phyloP scores from a whole-genome alignment of 371 early-diverging fungal species.

The Mortierella sp. region DNA sequence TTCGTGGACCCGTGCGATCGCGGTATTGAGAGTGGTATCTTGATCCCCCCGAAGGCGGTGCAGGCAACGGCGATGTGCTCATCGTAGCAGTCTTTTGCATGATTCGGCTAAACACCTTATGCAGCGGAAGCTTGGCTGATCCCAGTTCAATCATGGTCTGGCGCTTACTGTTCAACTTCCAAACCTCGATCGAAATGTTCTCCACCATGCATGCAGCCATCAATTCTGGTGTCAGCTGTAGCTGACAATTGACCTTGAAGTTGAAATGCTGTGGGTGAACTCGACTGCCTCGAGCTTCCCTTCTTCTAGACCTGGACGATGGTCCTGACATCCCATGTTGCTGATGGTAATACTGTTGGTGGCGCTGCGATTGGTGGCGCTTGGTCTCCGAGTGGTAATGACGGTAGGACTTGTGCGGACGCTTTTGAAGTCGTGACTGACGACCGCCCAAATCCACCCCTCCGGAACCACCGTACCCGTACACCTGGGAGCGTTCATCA shows the following conservation, averaged over 20 bases:
- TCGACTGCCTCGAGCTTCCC: background rate
- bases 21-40: background rate
- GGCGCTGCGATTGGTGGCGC: constrained; percentile 11
- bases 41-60: background rate
- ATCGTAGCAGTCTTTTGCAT: constrained; percentile 28
- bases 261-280: constrained; percentile 47
- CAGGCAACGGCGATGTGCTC: background rate
- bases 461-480: background rate
- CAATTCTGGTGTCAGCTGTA: constrained; percentile 47
- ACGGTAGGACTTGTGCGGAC: constrained; percentile 10
- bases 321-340: background rate
- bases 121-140: constrained; percentile 42
- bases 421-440: constrained; percentile 30
- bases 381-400: constrained; percentile 11
- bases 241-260: constrained; percentile 29
- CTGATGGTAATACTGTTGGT: background rate
- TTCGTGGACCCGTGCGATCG: background rate
- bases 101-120: constrained; percentile 40
- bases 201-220: constrained; percentile 51
- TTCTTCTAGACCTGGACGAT: background rate
- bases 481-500: constrained; percentile 1
- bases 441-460: constrained; percentile 19
- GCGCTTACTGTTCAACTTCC: constrained; percentile 48
- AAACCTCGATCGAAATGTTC: constrained; percentile 49
- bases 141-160: constrained; percentile 50